Evolutionary conservation across 73 alveolate species (phyloP).

Genomic region (Symbiodinium pilosum): DNA sequence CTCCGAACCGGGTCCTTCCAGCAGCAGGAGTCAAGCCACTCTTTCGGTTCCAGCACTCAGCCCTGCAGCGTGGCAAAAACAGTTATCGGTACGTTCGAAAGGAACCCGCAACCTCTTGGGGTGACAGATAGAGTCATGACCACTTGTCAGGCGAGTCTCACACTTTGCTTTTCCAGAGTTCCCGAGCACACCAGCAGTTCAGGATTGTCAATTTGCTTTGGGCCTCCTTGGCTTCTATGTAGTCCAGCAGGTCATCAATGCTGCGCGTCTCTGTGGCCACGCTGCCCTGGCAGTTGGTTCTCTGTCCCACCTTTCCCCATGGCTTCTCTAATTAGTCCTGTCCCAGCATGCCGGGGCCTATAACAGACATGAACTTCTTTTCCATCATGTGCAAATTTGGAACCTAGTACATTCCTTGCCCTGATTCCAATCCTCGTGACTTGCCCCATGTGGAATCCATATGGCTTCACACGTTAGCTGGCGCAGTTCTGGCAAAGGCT

Average conservation of each 20-base stretch:
- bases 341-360: too few relatives aligned
- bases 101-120: too few relatives aligned
- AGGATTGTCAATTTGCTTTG: neutral
- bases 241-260: constrained; percentile 57
- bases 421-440: too few relatives aligned
- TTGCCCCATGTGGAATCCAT: too few relatives aligned
- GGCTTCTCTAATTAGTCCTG: too few relatives aligned
- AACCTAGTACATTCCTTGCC: too few relatives aligned
- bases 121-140: too few relatives aligned
- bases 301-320: too few relatives aligned
- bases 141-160: too few relatives aligned
- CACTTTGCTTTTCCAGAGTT: neutral
- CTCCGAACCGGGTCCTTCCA: neutral
- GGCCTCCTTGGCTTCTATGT: constrained; percentile 48
- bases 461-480: neutral
- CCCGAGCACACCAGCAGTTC: neutral
- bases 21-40: neutral
- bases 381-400: too few relatives aligned
- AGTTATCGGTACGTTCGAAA: too few relatives aligned
- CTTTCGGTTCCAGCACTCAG: neutral
- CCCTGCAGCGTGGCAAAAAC: neutral
- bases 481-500: neutral
- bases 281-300: neutral
- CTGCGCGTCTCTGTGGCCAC: constrained; percentile 42
- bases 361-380: too few relatives aligned